Base-by-base conservation (phyloP, 2,329 filamentous ascomycete species). In the Aotearoamyces nothofagi region DNA sequence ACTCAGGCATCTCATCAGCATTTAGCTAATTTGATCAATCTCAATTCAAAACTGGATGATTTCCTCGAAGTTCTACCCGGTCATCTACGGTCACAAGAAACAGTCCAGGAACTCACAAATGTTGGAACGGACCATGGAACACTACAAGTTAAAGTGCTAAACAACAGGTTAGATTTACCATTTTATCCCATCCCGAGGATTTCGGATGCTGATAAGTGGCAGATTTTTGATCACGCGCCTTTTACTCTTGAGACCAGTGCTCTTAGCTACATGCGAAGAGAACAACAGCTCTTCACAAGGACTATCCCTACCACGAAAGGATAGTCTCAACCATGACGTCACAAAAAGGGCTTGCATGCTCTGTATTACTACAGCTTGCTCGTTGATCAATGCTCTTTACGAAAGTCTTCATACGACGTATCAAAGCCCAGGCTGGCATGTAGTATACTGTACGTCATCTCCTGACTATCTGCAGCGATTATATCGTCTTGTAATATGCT, bases 341-440 rank as follows among this genome's bases (percentile, higher is more conserved):
- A 23, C 26, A 4, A 34, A 17, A 9, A 13, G 19, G 23, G 23
- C 26, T n/a, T 42, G 36, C n/a, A 29, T 17, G 9, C 22, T 33
- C 19, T 42, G 39, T 29, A 24, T 41, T 7, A 28, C 17, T 16
- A 39, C 36, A 4, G 34, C 36, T 15, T 33, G 38, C 12, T 11
- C 31, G 8, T 17, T 38, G 12, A 17, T 41, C n/a, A 27, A 30
- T 22, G 17, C 22, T 5, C 15, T 39, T 7, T 17, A 32, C 11
- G 14, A 29, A 5, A 33, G 33, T 17, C 26, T 39, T 13, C 12
- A 27, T 5, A 31, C 20, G 5, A 14, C 22, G 4, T 36, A 37
- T 22, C 22, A 32, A 16, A 37, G 29, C 17, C 33, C 39, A n/a
- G 27, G 24, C 7, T 42, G 39, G 39, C 36, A 40, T 27, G 34